These are phyloP conservation scores for Lactarius hatsudake DNA, from an alignment of 768 basidiomycete species.

Conservation along the genomic window DNA sequence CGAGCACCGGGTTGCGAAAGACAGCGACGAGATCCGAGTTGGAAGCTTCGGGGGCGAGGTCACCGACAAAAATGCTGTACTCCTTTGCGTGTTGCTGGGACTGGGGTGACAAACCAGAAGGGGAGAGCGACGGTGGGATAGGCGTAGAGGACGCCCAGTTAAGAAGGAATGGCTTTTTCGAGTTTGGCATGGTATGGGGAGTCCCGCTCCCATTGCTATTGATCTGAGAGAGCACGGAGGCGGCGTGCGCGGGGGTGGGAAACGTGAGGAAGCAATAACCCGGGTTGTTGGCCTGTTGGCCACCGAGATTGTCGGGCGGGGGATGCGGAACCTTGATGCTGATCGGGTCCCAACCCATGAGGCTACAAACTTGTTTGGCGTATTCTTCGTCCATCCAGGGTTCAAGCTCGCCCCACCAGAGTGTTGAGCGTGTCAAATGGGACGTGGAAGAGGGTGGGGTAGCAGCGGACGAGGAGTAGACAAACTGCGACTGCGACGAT, in stretches of 20 bases:
- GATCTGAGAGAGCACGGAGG: conserved; percentile 68
- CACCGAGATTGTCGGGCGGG: conserved; percentile 52
- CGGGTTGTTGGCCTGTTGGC: conserved; percentile 75
- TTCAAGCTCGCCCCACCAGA: conserved; percentile 88
- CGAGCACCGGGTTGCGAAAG: conserved; percentile 85
- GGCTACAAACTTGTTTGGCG: conserved; percentile 77
- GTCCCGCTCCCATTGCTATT: conserved; percentile 43
- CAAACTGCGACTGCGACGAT: conserved; percentile 30
- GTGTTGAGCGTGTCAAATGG: conserved; percentile 50
- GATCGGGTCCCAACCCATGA: conserved; percentile 86
- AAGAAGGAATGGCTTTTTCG: conserved; percentile 73
- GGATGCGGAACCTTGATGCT: conserved; percentile 70
- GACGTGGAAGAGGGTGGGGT: conserved; percentile 32
- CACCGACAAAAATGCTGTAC: conserved; percentile 93
- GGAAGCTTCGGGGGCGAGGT: conserved; percentile 88
- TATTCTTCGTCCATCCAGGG: conserved; percentile 98
- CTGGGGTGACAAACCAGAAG: conserved; percentile 38
- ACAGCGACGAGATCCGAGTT: conserved; percentile 95
- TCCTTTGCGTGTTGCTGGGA: conserved; percentile 72
- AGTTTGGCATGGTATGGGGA: conserved; percentile 80
- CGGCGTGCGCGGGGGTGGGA: conserved; percentile 64
- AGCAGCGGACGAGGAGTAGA: conserved; percentile 31
- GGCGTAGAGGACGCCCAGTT: conserved; percentile 62
- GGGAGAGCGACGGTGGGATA: conserved; percentile 34
- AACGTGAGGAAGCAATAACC: conserved; percentile 90